These are phyloP conservation scores for Canavalia gladiata DNA, from an alignment of 306 rosid species.

Conservation along the genomic window DNA sequence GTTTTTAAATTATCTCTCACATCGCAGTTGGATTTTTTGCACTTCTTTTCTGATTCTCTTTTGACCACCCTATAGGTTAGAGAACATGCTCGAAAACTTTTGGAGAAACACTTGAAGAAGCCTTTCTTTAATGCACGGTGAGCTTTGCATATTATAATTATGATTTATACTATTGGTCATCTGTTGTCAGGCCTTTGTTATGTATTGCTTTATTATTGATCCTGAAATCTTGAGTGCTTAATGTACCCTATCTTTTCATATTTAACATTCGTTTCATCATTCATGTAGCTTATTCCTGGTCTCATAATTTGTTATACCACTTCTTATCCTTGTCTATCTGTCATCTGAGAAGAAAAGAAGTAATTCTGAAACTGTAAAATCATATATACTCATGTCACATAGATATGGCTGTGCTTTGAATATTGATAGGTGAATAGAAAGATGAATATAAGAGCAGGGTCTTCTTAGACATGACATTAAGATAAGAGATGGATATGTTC, in stretches of 20 bases:
- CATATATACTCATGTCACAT: not conserved
- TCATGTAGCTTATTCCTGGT: not conserved
- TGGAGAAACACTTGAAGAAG: constrained; percentile 83
- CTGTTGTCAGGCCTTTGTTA: constrained; percentile 14
- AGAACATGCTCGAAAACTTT: constrained; percentile 93
- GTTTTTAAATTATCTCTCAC: constrained; percentile 23
- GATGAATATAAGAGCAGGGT: not conserved
- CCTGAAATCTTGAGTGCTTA: constrained; percentile 6
- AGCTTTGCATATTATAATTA: constrained; percentile 43
- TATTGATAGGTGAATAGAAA: constrained; percentile 16
- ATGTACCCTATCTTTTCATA: not conserved
- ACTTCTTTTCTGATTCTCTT: constrained; percentile 29
- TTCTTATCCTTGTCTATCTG: not conserved
- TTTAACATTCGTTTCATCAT: not conserved
- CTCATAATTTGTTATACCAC: not conserved
- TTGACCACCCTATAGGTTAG: constrained; percentile 66
- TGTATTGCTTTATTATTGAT: not conserved
- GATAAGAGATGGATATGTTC: too few species aligned
- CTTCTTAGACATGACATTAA: too few species aligned
- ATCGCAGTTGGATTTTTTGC: constrained; percentile 35
- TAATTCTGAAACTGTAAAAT: not conserved
- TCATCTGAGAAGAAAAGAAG: not conserved
- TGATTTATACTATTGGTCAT: constrained; percentile 27
- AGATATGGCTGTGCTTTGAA: not conserved
- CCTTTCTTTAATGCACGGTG: constrained; percentile 87